A percentile compares a stretch with the other conserved stretches of the same genome.
Conservation (phyloP, 225 moss, liverwort and hornwort species). For the Asterella californica region DNA sequence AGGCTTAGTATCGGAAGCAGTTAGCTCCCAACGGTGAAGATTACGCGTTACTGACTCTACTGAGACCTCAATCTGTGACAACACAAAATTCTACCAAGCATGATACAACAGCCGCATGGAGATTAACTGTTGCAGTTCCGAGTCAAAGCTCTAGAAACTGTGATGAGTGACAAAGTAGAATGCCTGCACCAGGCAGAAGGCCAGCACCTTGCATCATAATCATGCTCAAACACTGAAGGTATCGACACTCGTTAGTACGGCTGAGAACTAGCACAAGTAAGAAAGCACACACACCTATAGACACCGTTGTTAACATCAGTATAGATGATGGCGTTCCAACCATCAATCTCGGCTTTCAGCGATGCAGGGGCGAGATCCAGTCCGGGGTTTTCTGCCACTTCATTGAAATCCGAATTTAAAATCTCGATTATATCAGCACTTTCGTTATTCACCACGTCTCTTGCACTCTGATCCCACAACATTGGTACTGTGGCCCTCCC, state of each 20-base stretch:
- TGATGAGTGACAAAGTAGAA: too few relatives aligned
- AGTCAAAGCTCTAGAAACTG: too few relatives aligned
- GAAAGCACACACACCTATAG: slow-evolving; percentile 42
- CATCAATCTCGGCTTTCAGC: slow-evolving; percentile 51
- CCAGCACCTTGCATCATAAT: too few relatives aligned
- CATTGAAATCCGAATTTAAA: slow-evolving; percentile 85
- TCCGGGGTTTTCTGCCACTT: slow-evolving; percentile 58
- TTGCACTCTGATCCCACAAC: slow-evolving; percentile 69
- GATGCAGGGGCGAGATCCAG: slow-evolving; percentile 61
- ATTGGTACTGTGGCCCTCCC: slow-evolving; percentile 94
- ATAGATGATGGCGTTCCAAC: slow-evolving; percentile 79
- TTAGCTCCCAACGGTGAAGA: background rate
- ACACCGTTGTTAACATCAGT: slow-evolving; percentile 85
- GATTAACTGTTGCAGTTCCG: too few relatives aligned
- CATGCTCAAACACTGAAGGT: too few relatives aligned
- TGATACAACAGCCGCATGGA: background rate
- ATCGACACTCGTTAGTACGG: too few relatives aligned
- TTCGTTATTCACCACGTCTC: slow-evolving; percentile 84
- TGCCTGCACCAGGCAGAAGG: too few relatives aligned
- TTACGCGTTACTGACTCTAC: background rate
- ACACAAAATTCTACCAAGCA: background rate
- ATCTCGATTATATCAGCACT: slow-evolving; percentile 94
- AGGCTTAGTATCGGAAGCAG: background rate
- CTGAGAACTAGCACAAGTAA: background rate
- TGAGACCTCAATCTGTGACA: background rate